A percentile compares a stretch with the other conserved stretches of the same genome.
Evolutionary conservation across 2,329 filamentous ascomycete genomes (phyloP).

Genomic region (Cadophora sp.): DNA sequence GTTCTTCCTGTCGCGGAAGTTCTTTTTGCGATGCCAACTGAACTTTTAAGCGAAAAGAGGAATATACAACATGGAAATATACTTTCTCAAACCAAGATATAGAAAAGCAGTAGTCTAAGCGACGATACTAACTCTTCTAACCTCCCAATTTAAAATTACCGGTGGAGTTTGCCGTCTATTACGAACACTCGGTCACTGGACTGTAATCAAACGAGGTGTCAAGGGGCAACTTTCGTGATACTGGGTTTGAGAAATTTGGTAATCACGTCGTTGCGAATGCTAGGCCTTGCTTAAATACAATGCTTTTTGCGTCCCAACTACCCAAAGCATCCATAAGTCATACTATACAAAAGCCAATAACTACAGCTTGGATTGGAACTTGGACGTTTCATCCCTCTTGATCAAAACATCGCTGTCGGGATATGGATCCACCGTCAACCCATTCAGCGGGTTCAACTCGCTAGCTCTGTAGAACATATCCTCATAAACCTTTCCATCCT

Average conservation of each 20-base stretch:
- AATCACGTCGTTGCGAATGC: not conserved
- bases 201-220: too few relatives aligned
- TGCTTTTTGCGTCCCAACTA: not conserved
- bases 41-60: too few relatives aligned
- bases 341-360: slow-evolving; percentile 14
- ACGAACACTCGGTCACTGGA: too few relatives aligned
- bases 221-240: too few relatives aligned
- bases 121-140: too few relatives aligned
- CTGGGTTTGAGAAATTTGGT: not conserved
- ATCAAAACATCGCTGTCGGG: slow-evolving; percentile 67
- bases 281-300: not conserved
- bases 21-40: not conserved
- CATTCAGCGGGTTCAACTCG: slow-evolving; percentile 76
- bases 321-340: slow-evolving; percentile 1
- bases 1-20: not conserved
- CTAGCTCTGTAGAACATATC: slow-evolving; percentile 77
- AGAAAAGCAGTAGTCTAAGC: too few relatives aligned
- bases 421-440: slow-evolving; percentile 75
- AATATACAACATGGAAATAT: too few relatives aligned
- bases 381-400: slow-evolving; percentile 60
- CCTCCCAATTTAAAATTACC: too few relatives aligned
- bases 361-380: slow-evolving; percentile 58
- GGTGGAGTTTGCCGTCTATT: too few relatives aligned
- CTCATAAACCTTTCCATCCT: slow-evolving; percentile 79
- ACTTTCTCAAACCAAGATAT: too few relatives aligned